phyloP scores from a whole-genome alignment of 176 grass and related monocot genomes.

The Musa schizocarpa region DNA sequence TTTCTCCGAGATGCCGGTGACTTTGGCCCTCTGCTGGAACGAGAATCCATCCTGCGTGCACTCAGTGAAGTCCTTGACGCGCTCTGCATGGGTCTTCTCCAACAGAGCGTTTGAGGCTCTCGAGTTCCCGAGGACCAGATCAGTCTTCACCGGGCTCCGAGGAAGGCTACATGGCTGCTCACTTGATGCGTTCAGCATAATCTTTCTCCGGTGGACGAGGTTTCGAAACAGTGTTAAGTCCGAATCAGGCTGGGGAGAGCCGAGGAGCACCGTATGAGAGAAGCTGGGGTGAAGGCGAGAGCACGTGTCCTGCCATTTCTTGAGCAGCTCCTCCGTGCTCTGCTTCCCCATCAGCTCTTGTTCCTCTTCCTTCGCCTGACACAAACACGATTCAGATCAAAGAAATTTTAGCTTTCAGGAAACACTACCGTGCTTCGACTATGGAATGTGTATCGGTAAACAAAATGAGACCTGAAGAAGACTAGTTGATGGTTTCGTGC shows the following conservation, averaged over 20 bases:
- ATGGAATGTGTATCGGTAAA: not conserved
- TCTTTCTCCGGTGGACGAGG: not conserved
- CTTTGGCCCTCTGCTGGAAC: constrained; percentile 3
- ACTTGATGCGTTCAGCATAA: not conserved
- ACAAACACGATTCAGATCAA: not conserved
- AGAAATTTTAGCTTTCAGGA: not conserved
- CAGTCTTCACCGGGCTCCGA: constrained; percentile 37
- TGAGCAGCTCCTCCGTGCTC: constrained; percentile 1
- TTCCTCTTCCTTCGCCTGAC: not conserved
- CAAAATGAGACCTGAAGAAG: constrained; percentile 21
- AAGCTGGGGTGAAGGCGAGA: not conserved
- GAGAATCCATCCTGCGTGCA: not conserved
- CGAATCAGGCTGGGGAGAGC: not conserved
- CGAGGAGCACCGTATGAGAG: not conserved
- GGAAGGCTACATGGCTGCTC: not conserved
- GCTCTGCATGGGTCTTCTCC: not conserved
- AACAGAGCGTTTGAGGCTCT: not conserved
- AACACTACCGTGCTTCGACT: not conserved
- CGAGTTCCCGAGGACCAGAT: constrained; percentile 37
- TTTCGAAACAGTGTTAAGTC: not conserved
- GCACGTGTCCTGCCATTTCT: constrained; percentile 2
- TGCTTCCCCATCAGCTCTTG: constrained; percentile 1
- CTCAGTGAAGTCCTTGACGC: not conserved
- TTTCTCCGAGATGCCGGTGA: constrained; percentile 5
- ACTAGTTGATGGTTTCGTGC: not conserved